Base-by-base conservation (phyloP, 306 rosid species). In the Cicer yamashitae region DNA sequence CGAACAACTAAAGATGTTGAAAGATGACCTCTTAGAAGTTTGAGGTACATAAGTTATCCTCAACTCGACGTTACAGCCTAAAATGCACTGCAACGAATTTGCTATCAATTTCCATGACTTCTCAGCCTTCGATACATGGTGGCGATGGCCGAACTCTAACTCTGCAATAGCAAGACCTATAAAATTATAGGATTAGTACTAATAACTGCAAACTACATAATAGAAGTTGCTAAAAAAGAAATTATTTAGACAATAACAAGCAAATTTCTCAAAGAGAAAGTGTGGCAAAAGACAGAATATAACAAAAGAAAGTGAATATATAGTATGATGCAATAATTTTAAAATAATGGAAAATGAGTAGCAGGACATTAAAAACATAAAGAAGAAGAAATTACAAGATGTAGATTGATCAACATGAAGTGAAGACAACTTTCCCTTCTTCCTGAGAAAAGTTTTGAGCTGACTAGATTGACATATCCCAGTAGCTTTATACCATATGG, bases 101-200 rank as follows among this genome's bases (percentile, higher is more conserved):
- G 94, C 94, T 3, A 93, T 93, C 86, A 74, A 54, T 84, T 87
- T 90, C 98, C 93, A 88, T 12, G 94, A 89, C 80, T 89, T 89
- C 85, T 90, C 94, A 9, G 96, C 98, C 83, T 79, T 89, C 6
- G 85, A 80, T 54, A 83, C 86, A 40, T 83, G 76, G 45, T 78
- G 78, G 12, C 76, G 91, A 74, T 70, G 92, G 76, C 63, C 86
- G 73, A 93, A 93, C 76, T 89, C 91, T 79, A 93, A 79, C 77
- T 87, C 94, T 3, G 90, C 96, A 39, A 90, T 81, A 6, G 94
- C 91, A 7, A 87, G 82, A 77, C 87, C 98, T 93, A 84, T 3
- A 30, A 86, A 84, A 69, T 71, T 15, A 67, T 38, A 70, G 62
- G 52, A 41, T 15, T 18, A 60, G 7, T 25, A 58, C 15, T 22